Evolutionary conservation across 805 yeast species (phyloP), one percentile per base, ranked within the genome.

Genomic region (Cyberlindnera mrakii): DNA sequence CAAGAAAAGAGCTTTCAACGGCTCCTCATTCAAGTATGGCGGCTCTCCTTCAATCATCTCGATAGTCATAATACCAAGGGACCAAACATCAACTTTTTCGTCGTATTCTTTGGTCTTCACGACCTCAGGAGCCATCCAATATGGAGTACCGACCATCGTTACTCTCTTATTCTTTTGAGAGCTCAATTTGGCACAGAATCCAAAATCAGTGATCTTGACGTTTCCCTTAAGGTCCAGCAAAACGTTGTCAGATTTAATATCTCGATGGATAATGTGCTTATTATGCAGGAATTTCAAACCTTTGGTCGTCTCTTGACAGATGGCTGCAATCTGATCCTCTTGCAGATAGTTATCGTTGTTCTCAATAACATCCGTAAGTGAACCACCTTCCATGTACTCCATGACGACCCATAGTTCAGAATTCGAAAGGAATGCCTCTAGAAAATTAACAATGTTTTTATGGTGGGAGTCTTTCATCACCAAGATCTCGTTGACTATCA

Each of bases 71-170:
- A 93, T 95, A 52, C 99, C 99, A 51, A 95, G 68, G 9, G 97
- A 88, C 99, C 99, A 93, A 41, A 95, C 86, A 64, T 93, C 99
- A 30, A 93, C 96, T 60, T 95, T 90, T 43, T 95, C 95, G 45
- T 95, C 99, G 58, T 93, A 93, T 57, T 90, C 97, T 62, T 89
- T 88, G 50, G 95, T 83, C 43, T 89, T 82, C 20, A 93, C 97
- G 41, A 93, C 98, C 64, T 93, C 99, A 1, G 99, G 99, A 0
- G 99, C 99, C 99, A 93, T 93, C 99, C 99, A 93, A 62, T 93
- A 93, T 13, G 99, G 99, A 0, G 99, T 93, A 30, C 99, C 99
- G 16, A 93, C 99, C 95, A 93, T 86, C 3, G 99, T 93, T 7
- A 96, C 95, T 58, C 99, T 80, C 62, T 91, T 90, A 41, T 85